A percentile compares a stretch with the other conserved stretches of the same genome.
phyloP scores from a whole-genome alignment of 73 alveolate species.

The Paramecium octaurelia region DNA sequence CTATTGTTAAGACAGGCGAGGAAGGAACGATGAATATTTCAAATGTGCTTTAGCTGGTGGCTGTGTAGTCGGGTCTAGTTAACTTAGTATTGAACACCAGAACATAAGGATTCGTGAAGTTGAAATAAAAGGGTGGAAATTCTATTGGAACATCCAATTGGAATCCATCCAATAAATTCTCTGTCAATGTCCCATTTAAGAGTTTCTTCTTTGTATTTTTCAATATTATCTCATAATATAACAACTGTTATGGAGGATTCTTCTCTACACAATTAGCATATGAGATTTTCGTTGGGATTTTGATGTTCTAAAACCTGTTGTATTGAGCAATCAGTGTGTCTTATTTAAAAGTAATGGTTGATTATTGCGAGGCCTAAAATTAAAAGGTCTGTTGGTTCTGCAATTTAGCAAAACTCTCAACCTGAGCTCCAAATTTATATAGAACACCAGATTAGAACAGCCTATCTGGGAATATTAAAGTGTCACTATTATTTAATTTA shows the following conservation, averaged over 20 bases:
- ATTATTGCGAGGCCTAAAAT: neutral
- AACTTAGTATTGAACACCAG: neutral
- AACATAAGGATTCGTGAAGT: neutral
- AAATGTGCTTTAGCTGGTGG: neutral
- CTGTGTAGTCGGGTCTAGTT: neutral
- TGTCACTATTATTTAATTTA: neutral
- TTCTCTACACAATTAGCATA: neutral
- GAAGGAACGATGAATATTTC: neutral
- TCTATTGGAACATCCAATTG: neutral
- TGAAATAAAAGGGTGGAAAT: neutral
- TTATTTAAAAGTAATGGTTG: neutral
- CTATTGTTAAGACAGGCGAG: neutral
- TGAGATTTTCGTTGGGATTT: neutral
- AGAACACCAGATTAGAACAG: neutral
- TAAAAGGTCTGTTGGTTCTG: neutral
- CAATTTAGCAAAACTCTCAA: neutral
- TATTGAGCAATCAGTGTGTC: neutral
- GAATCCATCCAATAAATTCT: neutral
- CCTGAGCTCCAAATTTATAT: neutral
- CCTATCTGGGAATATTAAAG: neutral
- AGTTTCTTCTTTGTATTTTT: neutral
- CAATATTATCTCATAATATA: neutral
- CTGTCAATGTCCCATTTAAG: neutral
- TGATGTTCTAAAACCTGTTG: neutral
- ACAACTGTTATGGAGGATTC: neutral